Evolutionary conservation across 2,329 filamentous ascomycete genomes (phyloP), one percentile per base, ranked within the genome.

Genomic region (Trichoderma endophyticum): DNA sequence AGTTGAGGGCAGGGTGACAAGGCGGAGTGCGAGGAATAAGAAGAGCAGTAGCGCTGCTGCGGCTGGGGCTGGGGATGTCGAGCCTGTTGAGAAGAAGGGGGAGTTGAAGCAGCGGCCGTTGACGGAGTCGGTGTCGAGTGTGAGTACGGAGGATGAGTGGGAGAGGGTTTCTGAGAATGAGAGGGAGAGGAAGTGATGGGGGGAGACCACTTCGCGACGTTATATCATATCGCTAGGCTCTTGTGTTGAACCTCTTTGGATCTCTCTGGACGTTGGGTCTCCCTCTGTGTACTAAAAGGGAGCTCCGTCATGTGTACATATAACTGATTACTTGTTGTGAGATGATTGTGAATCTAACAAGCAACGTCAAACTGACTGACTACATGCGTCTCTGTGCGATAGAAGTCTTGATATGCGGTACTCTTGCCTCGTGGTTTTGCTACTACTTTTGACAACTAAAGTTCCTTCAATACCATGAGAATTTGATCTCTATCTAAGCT

Each of bases 111-210:
- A 84, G 65, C 84, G 59, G 68, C 76, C 81, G 62, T 80, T 73
- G 15, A 71, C 82, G 65, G 85, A 84, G 48, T 84, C 83, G 28
- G 88, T 86, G 80, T 90, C 87, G 60, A 86, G 87, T 67, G 86
- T 82, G 24, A 95, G 94, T 82, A 98, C 95, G 5, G 95, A 98
- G 83, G 95, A 95, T 78, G 95, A 98, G 83, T 98, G 95, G 95
- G 95, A 98, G 85, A 97, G 96, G 85, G 92, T 98, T 4, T 94
- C 93, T 15, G 72, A 73, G 81, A 89, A 86, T 72, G 89, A 90
- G 84, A 86, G 70, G 57, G 57, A 72, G 36, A 68, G 21, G 34
- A 24, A 59, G 43, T 51, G 15, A n/a, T 54, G 48, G 21, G 12
- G 14, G 12, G 11, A 24, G 15, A 18, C 12, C 8, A 18, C 3